These are phyloP conservation scores for Prunus padus DNA, from an alignment of 306 rosid species.

Conservation along the genomic window DNA sequence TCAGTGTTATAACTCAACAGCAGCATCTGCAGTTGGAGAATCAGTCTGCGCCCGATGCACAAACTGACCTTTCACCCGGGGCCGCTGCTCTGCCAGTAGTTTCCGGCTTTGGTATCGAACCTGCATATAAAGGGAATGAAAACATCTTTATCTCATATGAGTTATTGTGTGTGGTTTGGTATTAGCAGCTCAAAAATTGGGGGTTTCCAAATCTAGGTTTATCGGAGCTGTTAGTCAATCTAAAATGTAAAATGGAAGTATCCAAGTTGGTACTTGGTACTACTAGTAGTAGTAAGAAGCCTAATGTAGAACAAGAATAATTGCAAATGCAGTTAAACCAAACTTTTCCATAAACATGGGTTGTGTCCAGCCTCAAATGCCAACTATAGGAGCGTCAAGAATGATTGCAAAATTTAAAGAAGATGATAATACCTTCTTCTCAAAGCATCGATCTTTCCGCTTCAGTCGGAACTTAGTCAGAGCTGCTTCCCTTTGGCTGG, in stretches of 20 bases:
- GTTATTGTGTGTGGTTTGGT: not conserved
- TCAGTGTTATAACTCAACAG: conserved; percentile 33
- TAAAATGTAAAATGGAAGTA: not conserved
- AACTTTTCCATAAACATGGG: not conserved
- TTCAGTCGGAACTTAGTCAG: conserved; percentile 63
- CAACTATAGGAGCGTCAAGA: not conserved
- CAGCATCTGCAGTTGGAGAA: conserved; percentile 26
- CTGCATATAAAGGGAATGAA: conserved; percentile 28
- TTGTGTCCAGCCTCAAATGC: not conserved
- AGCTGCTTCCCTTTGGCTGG: conserved; percentile 73
- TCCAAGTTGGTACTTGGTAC: not conserved
- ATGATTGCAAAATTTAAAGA: not conserved
- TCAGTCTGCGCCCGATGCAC: conserved; percentile 47
- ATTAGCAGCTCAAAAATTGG: not conserved
- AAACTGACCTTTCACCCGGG: conserved; percentile 70
- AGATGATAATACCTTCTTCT: conserved; percentile 59
- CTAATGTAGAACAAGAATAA: not conserved
- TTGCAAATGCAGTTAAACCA: not conserved
- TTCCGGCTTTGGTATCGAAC: conserved; percentile 67
- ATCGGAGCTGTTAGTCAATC: not conserved
- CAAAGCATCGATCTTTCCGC: conserved; percentile 65
- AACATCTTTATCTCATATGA: not conserved
- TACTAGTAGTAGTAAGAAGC: not conserved
- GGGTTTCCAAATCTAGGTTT: not conserved
- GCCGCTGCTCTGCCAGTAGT: conserved; percentile 68